These are phyloP conservation scores for Lentinus brumalis DNA, from an alignment of 768 basidiomycete species.

Conservation along the genomic window DNA sequence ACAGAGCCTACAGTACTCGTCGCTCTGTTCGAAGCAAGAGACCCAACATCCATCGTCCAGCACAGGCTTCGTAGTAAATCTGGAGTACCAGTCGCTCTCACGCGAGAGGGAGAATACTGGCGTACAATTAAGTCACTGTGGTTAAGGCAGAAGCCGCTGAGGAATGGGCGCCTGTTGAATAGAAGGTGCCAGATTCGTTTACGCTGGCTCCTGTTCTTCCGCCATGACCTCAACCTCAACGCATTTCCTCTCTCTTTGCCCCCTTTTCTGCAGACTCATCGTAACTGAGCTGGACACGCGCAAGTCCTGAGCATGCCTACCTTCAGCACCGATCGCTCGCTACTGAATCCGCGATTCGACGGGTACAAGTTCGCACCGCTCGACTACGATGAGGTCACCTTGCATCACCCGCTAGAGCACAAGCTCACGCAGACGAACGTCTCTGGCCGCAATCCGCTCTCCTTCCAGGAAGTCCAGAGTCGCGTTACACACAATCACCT, in stretches of 20 bases:
- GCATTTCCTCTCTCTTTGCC: neutral
- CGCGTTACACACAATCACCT: constrained; percentile 87
- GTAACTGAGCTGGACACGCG: neutral
- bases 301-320: constrained; percentile 13
- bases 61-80: too few relatives aligned
- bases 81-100: too few relatives aligned
- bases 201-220: neutral
- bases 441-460: constrained; percentile 61
- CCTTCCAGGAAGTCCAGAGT: constrained; percentile 82
- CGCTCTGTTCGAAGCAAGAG: too few relatives aligned
- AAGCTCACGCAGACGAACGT: constrained; percentile 55
- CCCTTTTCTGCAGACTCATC: neutral
- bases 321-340: constrained; percentile 37
- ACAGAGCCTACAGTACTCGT: too few relatives aligned
- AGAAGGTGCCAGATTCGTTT: too few relatives aligned
- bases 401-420: constrained; percentile 49
- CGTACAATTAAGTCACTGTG: too few relatives aligned
- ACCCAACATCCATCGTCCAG: too few relatives aligned
- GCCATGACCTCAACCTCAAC: neutral
- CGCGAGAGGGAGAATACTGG: too few relatives aligned
- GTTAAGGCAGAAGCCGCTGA: too few relatives aligned
- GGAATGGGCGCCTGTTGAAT: too few relatives aligned
- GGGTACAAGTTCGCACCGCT: constrained; percentile 76
- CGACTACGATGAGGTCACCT: constrained; percentile 55
- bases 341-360: constrained; percentile 84